These are phyloP conservation scores for Arachis stenosperma DNA, from an alignment of 306 rosid species.

Conservation along the genomic window DNA sequence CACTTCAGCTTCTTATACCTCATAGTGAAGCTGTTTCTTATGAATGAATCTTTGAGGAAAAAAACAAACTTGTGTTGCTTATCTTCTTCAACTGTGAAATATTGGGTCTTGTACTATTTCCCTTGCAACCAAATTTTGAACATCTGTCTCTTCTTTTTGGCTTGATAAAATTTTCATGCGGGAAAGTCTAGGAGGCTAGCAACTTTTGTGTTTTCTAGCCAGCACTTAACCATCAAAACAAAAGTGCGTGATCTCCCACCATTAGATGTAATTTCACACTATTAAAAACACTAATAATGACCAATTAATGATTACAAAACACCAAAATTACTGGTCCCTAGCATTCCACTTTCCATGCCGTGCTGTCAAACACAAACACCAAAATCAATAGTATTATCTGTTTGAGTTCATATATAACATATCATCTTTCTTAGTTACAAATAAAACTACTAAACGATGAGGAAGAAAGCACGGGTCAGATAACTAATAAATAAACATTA, in stretches of 20 bases:
- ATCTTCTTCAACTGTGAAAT: neutral
- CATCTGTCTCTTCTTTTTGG: neutral
- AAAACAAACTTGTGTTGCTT: neutral
- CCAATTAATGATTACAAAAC: too few relatives aligned
- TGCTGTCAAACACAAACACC: conserved; percentile 10
- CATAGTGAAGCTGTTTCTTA: conserved; percentile 21
- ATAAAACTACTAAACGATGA: neutral
- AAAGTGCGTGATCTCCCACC: too few relatives aligned
- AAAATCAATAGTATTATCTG: conserved; percentile 25
- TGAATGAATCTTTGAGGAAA: conserved; percentile 6
- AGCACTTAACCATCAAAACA: too few relatives aligned
- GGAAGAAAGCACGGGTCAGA: neutral
- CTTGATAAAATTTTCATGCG: neutral
- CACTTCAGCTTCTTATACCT: conserved; percentile 8
- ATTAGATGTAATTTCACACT: too few relatives aligned
- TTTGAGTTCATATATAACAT: neutral
- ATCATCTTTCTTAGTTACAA: neutral
- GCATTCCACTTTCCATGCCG: too few relatives aligned
- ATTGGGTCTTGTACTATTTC: too few relatives aligned
- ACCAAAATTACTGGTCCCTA: too few relatives aligned
- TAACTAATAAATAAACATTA: neutral
- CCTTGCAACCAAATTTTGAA: neutral
- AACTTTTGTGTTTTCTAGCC: too few relatives aligned
- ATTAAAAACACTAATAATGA: too few relatives aligned
- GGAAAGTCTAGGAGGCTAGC: too few relatives aligned